Conservation (phyloP, 208 protist genomes). For the Leptomonas seymouri region DNA sequence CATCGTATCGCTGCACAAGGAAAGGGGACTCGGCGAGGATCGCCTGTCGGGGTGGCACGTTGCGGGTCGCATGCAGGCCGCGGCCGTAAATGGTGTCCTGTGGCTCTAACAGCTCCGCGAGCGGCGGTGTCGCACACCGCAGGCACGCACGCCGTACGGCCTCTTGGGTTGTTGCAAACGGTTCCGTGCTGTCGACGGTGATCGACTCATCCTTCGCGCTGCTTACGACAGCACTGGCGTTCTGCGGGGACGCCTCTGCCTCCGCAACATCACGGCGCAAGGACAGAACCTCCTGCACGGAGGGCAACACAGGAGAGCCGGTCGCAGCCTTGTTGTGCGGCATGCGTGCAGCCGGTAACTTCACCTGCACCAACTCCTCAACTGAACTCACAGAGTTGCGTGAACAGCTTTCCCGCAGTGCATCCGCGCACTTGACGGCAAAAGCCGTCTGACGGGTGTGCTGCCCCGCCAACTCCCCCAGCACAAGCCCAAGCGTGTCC, state of each 20-base stretch:
- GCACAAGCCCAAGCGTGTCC: constrained; percentile 57
- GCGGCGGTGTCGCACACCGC: constrained; percentile 24
- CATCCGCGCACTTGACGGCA: constrained; percentile 54
- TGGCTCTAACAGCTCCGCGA: constrained; percentile 68
- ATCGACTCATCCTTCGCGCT: constrained; percentile 30
- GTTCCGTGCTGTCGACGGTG: constrained; percentile 16
- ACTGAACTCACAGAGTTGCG: constrained; percentile 32
- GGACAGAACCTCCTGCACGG: constrained; percentile 19
- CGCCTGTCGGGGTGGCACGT: constrained; percentile 40
- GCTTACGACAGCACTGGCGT: neutral
- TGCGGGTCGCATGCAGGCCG: constrained; percentile 65
- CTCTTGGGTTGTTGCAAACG: constrained; percentile 1
- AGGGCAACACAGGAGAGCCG: neutral
- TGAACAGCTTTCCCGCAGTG: constrained; percentile 47
- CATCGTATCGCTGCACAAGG: constrained; percentile 56
- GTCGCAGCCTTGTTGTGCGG: neutral
- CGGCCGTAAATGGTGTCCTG: constrained; percentile 58
- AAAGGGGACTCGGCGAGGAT: constrained; percentile 69
- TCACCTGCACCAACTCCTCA: constrained; percentile 15
- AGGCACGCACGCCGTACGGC: constrained; percentile 28
- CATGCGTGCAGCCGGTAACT: neutral
- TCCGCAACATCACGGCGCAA: constrained; percentile 16
- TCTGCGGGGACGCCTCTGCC: neutral
- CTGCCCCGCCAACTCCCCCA: constrained; percentile 58
- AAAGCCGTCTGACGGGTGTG: constrained; percentile 60